Evolutionary conservation across 106 monocot genomes (phyloP), one percentile per base, ranked within the genome.

Genomic region (Gastrodia elata): DNA sequence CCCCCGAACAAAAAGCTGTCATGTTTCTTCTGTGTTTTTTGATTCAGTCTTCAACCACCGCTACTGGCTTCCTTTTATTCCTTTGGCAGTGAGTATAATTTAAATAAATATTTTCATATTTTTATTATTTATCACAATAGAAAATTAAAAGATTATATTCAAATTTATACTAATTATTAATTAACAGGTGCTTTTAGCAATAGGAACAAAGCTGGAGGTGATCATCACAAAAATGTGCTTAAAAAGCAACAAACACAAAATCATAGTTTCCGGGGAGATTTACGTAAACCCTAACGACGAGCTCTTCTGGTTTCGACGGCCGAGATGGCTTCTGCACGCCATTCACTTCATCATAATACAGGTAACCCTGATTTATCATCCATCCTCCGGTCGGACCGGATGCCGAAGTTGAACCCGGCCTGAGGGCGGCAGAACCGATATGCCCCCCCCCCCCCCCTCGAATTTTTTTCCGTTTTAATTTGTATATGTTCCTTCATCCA

Each of bases 341-440:
- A 81, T 87, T 28, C 80, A 83, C 56, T 81, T 83, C 55, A 68
- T 83, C 13, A 74, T 87, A 40, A 75, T 83, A 30, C 87, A 87
- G 87, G 87, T 83, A 79, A 71, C 32, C n/a, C n/a, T n/a, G n/a
- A n/a, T n/a, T n/a, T n/a, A n/a, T n/a, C n/a, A n/a, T n/a, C n/a
- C n/a, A n/a, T n/a, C n/a, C n/a, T n/a, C n/a, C n/a, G n/a, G n/a
- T n/a, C n/a, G n/a, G n/a, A n/a, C n/a, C n/a, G n/a, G n/a, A n/a
- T n/a, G n/a, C n/a, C n/a, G n/a, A n/a, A n/a, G n/a, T n/a, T n/a
- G n/a, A n/a, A n/a, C n/a, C n/a, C n/a, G n/a, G n/a, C n/a, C n/a
- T n/a, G n/a, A n/a, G n/a, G n/a, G n/a, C n/a, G n/a, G n/a, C n/a
- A n/a, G n/a, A n/a, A n/a, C n/a, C n/a, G n/a, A n/a, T n/a, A n/a